Conservation (phyloP, 1,284 basidiomycete species). For the Pseudozyma pruni region DNA sequence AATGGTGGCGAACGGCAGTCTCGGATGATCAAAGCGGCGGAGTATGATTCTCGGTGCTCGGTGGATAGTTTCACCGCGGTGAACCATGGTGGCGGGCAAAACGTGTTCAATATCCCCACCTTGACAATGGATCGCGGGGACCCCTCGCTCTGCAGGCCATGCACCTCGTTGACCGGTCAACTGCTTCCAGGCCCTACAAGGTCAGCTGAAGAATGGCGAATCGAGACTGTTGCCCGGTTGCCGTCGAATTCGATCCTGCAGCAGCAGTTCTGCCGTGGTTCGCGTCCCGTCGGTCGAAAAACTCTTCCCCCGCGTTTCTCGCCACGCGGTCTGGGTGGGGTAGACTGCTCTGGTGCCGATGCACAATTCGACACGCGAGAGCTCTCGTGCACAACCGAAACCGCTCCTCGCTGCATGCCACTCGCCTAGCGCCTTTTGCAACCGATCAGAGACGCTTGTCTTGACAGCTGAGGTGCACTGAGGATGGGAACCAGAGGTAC, state of each 20-base stretch:
- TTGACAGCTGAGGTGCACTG: no score
- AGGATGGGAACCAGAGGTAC: no score
- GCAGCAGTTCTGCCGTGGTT: neutral
- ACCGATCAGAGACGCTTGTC: no score
- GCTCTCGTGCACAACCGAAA: no score
- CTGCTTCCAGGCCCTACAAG: neutral
- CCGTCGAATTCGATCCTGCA: neutral
- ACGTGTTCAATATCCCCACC: neutral
- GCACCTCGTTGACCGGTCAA: no score
- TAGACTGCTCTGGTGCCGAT: conserved; percentile 8
- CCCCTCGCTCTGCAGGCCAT: no score
- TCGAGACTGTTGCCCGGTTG: no score
- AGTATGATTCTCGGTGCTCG: conserved; percentile 9
- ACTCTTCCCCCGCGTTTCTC: conserved; percentile 5
- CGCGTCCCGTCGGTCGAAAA: conserved; percentile 3
- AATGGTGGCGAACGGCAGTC: neutral
- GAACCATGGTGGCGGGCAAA: neutral
- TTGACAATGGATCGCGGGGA: neutral
- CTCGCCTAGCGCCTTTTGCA: no score
- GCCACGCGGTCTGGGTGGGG: neutral
- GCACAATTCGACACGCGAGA: no score
- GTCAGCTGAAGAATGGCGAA: neutral
- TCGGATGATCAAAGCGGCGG: neutral
- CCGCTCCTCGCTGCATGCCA: no score
- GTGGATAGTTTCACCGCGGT: conserved; percentile 15